Evolutionary conservation across 129 eudicot species (phyloP), one percentile per base, ranked within the genome.

Genomic region (Sambucus nigra): DNA sequence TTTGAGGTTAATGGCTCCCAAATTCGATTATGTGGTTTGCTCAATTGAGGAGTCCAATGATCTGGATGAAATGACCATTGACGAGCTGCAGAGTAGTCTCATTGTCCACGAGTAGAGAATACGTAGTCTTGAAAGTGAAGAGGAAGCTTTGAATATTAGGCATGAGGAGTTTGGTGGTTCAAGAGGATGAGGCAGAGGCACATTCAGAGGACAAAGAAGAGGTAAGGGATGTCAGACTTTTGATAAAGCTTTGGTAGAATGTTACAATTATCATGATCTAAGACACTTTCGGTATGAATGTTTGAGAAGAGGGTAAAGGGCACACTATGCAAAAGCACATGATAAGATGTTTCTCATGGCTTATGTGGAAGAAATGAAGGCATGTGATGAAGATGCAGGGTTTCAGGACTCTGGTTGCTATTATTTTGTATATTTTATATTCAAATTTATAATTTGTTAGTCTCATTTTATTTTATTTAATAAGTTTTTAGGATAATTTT

Each of bases 11-110:
- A 1, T 59, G 44, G 13, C 53, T 7, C 0, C 24, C 1, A 59
- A 59, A 59, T 59, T 42, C 18, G 26, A 42, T 17, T 59, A 59
- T 27, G 25, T 59, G 2, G 65, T 59, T 0, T 27, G 41, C 48
- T 59, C 65, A 0, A 59, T 59, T 29, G 65, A 59, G 26, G 53
- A 59, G 18, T 42, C 65, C 1, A 59, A 59, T 1, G 41, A 59
- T 13, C 23, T 59, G 2, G 53, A 44, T 25, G 15, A 4, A 42
- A 2, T 59, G 25, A 5, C 65, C 2, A 25, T 59, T 17, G 65
- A 59, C 24, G 53, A 59, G 21, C 11, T 59, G 25, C 53, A 59
- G 26, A 41, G 65, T 18, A 32, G 29, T 4, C 23, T 53, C 8
- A 7, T 53, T 2, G 42, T 53, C 12, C 59, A 53, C 17, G 42